Evolutionary conservation across 1,284 basidiomycete species (phyloP), one percentile per base, ranked within the genome.

Genomic region (Mycena citricolor): DNA sequence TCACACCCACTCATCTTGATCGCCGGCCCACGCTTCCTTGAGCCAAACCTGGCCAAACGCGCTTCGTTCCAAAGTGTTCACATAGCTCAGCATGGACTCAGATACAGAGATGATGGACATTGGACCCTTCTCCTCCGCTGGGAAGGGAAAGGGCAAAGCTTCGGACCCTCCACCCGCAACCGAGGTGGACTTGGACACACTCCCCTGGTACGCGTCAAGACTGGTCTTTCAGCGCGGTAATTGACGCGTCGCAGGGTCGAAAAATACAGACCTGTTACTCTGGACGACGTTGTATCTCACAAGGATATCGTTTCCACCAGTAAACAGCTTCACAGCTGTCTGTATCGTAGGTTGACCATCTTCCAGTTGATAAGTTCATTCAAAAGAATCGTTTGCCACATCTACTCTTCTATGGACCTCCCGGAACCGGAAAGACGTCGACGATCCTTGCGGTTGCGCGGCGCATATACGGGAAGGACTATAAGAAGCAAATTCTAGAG

Each of bases 371-470:
- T 65, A 90, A 88, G 62, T 99, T 99, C 63, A 95, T 99, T 58
- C 86, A 93, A 56, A 93, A 93, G 64, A 94, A 95, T 54, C 74
- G 94, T 37, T 67, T 99, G 20, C 97, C 97, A 0, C 97, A 99
- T 68, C 74, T 99, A 17, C 76, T 99, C 33, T 94, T 99, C 67
- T 99, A 99, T 61, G 97, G 97, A 0, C 97, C 97, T 24, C 97
- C 97, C 13, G 97, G 91, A 13, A 99, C 95, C 0, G 95, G 95
- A 38, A 99, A 99, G 68, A 99, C 95, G 2, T 94, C 92, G 0
- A 99, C 94, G 0, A 95, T 99, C 51, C 74, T 99, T n/a, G 97
- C 97, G 8, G 88, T 99, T 25, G 94, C 95, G 16, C 79, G 94
- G 33, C 81, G 89, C 54, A 90, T 99, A 69, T 99, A 97, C 61